Base-by-base conservation (phyloP, 768 basidiomycete genomes). In the Suillus placidus region DNA sequence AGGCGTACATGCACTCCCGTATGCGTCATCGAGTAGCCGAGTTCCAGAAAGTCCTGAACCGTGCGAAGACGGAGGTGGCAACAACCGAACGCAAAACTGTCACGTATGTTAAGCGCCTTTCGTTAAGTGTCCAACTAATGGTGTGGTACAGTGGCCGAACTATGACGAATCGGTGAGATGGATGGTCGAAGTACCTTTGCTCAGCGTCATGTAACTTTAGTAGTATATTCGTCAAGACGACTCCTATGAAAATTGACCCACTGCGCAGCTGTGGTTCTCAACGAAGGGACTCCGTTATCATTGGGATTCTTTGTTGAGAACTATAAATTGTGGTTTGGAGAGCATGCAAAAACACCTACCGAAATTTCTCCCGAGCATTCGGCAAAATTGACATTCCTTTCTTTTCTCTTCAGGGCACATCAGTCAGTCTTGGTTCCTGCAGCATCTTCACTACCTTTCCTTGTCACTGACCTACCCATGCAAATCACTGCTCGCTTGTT, bases 1-100 rank as follows among this genome's bases (percentile, higher is more conserved):
- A 98, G 78, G 97, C 97, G 0, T 99, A 99, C 80, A 97, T 99
- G 94, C 97, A 99, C 79, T 96, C 94, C 3, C 85, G 97, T 54
- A 96, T 99, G 95, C 85, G 97, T 66, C 85, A 91, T 71, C 88
- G 97, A 12, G 97, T 97, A 14, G 87, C 92, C 1, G 94, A 97
- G 78, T 99, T 99, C 83, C 92, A 94, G 80, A 95, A 95, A 78
- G 89, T 99, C 61, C 79, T 99, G 73, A 99, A 99, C 74, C 83
- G 97, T 60, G 96, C 97, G 9, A 99, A 98, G 85, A 91, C 93
- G 32, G 97, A 99, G 78, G 88, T 87, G 7, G 89, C 88, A 3
- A 87, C 85, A 4, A 85, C 83, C 2, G 95, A 96, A 73, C 84
- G 92, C 72, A 99, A 94, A 86, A 99, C 97, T 9, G 95, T 91